Base-by-base conservation (phyloP, 2,329 filamentous ascomycete genomes). In the Cytospora mali region DNA sequence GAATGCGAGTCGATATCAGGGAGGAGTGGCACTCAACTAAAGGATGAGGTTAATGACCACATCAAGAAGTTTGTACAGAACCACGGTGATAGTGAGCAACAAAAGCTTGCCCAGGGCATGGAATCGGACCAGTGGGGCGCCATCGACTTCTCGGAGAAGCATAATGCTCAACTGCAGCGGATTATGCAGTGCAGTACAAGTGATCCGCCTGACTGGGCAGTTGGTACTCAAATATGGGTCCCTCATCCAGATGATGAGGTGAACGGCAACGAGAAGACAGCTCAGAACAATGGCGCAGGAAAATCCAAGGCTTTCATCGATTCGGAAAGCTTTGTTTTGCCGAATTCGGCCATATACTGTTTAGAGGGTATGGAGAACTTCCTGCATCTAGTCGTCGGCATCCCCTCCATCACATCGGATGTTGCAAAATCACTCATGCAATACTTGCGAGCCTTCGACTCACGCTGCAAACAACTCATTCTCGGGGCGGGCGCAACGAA, bases 401-500 rank as follows among this genome's bases (percentile, higher is more conserved):
- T 98, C 62, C 94, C 95, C 1, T 94, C 90, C 65, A 93, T 97
- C 86, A 91, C 92, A 1, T 82, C 88, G 2, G 93, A 97, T 63
- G 88, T 97, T 58, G 90, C 92, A 0, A 80, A 85, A 3, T 89
- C 88, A 0, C 84, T 99, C 13, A 81, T 97, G 49, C 89, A 95
- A 25, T 96, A 96, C 71, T 82, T 98, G 16, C 91, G 95, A 68
- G 83, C 96, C 4, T 99, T 98, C 82, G 97, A 99, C 75, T 97
- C 93, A 2, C 89, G 95, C 23, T 93, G 93, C 62, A 96, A 91
- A n/a, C 95, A 99, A 73, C 84, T 99, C 62, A 97, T 99, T 67
- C 87, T 99, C 7, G 95, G 95, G 1, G 95, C 95, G 1, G 95
- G 95, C 5, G 95, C 95, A 4, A 97, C 92, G 6, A 84, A 87